Evolutionary conservation across 306 rosid species (phyloP), one percentile per base, ranked within the genome.

Genomic region (Sindora glabra): DNA sequence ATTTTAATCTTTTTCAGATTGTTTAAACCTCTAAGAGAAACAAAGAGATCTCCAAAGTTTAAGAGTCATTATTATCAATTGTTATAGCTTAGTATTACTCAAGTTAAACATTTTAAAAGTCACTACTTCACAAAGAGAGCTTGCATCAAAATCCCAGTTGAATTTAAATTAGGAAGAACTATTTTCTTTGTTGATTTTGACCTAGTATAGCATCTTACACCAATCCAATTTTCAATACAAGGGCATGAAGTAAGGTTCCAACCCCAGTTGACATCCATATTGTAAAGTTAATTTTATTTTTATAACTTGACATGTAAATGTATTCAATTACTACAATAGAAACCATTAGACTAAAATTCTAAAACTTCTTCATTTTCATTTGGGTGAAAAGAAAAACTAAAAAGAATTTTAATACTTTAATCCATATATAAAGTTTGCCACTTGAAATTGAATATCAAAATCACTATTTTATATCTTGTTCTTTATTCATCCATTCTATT

Each of bases 241-340:
- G 89, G 86, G 47, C 82, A 82, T 30, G 89, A 72, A 27, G 62
- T 36, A 46, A 73, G 67, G 67, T 72, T 82, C 89, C 94, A 86
- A 44, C 94, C 94, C 79, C 63, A 73, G 3, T 15, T 72, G 22
- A 23, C 17, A 55, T n/a, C n/a, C n/a, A n/a, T n/a, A n/a, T n/a
- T n/a, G n/a, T n/a, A n/a, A n/a, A n/a, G n/a, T n/a, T n/a, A n/a
- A n/a, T n/a, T n/a, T n/a, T n/a, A n/a, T n/a, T n/a, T n/a, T n/a
- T n/a, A n/a, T n/a, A n/a, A n/a, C n/a, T n/a, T n/a, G n/a, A n/a
- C n/a, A n/a, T n/a, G n/a, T n/a, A n/a, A n/a, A n/a, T n/a, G n/a
- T n/a, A n/a, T n/a, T n/a, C n/a, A n/a, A n/a, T n/a, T n/a, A n/a
- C n/a, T n/a, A n/a, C n/a, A n/a, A n/a, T n/a, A n/a, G n/a, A n/a